Percentiles rank a stretch among this genome's conserved stretches.
Evolutionary conservation across 129 eudicot genomes (phyloP).

Genomic region (Flaveria robusta): DNA sequence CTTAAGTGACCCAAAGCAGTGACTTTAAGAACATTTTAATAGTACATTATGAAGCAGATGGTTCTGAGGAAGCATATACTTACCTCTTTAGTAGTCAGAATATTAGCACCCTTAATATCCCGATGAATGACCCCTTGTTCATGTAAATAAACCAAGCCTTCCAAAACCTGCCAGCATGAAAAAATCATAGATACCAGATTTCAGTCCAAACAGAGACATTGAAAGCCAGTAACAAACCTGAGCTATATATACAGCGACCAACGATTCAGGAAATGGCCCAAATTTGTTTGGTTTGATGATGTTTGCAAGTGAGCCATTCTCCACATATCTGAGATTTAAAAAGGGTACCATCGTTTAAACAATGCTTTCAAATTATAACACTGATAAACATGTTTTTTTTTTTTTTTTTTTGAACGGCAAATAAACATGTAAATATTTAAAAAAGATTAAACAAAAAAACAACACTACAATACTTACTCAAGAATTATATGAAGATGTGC

Average conservation of each 20-base stretch:
- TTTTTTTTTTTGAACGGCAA: too few relatives aligned
- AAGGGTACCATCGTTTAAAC: constrained; percentile 16
- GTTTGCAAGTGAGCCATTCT: constrained; percentile 97
- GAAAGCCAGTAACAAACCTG: constrained; percentile 61
- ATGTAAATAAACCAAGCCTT: constrained; percentile 95
- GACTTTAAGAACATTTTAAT: not conserved
- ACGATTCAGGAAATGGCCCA: constrained; percentile 96
- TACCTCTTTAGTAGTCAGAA: constrained; percentile 96
- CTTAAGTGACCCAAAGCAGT: not conserved
- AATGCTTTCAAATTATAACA: constrained; percentile 15
- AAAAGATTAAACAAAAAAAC: not conserved
- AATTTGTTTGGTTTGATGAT: constrained; percentile 91
- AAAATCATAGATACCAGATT: constrained; percentile 19
- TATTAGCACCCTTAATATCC: constrained; percentile 99
- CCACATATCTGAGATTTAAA: constrained; percentile 71
- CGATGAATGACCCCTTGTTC: constrained; percentile 99
- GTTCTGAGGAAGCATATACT: not conserved
- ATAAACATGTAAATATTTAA: not conserved
- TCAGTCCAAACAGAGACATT: constrained; percentile 1
- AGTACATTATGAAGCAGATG: not conserved
- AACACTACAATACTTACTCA: constrained; percentile 62
- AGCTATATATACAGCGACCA: constrained; percentile 90
- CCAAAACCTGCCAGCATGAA: constrained; percentile 61
- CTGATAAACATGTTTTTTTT: constrained; percentile 3
- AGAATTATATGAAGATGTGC: constrained; percentile 95